A percentile compares a stretch with the other conserved stretches of the same genome.
phyloP scores from a whole-genome alignment of 371 early-diverging fungal genomes.

The Lichtheimia ornata region DNA sequence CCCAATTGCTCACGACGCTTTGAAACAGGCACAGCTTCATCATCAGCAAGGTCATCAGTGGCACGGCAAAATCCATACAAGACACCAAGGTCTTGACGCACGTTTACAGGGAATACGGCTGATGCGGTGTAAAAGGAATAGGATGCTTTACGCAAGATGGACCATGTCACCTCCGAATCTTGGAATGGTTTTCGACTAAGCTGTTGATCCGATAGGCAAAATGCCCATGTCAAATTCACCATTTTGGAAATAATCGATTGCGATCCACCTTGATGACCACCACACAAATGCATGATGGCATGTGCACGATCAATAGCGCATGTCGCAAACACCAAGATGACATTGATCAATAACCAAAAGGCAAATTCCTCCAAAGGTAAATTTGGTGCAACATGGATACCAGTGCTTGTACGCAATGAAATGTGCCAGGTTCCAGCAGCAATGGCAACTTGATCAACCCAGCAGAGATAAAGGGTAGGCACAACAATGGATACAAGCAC shows the following conservation, averaged over 20 bases:
- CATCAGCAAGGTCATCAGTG: conserved; percentile 63
- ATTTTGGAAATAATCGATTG: neutral
- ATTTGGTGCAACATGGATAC: conserved; percentile 41
- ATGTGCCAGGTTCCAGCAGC: conserved; percentile 62
- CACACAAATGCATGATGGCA: conserved; percentile 33
- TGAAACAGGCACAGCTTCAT: conserved; percentile 25
- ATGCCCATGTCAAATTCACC: conserved; percentile 26
- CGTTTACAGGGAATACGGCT: conserved; percentile 43
- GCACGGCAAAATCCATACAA: conserved; percentile 67
- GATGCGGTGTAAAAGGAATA: conserved; percentile 59
- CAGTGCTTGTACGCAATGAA: conserved; percentile 43
- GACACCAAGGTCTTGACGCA: conserved; percentile 53
- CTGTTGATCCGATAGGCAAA: conserved; percentile 29
- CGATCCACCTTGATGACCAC: neutral
- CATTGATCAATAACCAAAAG: conserved; percentile 60
- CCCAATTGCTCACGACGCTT: conserved; percentile 26
- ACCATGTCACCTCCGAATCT: conserved; percentile 32
- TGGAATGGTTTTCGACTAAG: conserved; percentile 19
- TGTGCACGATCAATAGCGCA: conserved; percentile 56
- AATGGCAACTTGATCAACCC: conserved; percentile 57
- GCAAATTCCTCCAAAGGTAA: conserved; percentile 66
- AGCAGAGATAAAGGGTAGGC: conserved; percentile 55
- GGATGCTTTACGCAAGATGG: conserved; percentile 42
- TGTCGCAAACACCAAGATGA: conserved; percentile 61
- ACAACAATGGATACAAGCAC: conserved; percentile 34